These are phyloP conservation scores for Dictyostelium discoideum DNA, from an alignment of 78 protist genomes.

Conservation along the genomic window DNA sequence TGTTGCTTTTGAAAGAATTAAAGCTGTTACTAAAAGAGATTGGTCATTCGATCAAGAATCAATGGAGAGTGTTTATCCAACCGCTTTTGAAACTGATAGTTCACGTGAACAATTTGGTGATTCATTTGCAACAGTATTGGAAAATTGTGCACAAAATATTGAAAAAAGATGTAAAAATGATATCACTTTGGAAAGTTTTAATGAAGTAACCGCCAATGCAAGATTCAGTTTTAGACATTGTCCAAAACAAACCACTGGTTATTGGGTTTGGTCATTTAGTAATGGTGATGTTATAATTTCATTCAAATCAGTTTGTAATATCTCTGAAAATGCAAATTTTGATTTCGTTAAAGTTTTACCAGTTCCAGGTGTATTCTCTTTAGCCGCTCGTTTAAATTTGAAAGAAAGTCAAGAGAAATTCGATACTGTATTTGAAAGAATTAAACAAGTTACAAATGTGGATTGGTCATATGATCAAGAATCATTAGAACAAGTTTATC, in stretches of 20 bases:
- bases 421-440: not conserved
- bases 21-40: constrained; percentile 13
- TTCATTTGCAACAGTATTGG: not conserved
- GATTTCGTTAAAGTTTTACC: not conserved
- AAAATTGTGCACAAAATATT: not conserved
- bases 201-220: not conserved
- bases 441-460: not conserved
- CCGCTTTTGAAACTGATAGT: not conserved
- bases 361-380: not conserved
- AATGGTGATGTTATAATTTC: not conserved
- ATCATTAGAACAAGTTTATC: not conserved
- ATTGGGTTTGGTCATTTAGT: not conserved
- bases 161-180: constrained; percentile 23
- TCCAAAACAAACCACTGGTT: not conserved
- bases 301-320: not conserved
- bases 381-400: not conserved
- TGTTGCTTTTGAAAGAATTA: constrained; percentile 10
- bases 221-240: not conserved
- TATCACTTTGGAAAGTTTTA: not conserved
- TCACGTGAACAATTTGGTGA: constrained; percentile 26
- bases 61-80: constrained; percentile 33
- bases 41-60: constrained; percentile 56
- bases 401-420: not conserved
- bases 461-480: not conserved
- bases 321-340: not conserved